Base-by-base conservation (phyloP, 805 yeast species). In the Wickerhamiella parazyma region DNA sequence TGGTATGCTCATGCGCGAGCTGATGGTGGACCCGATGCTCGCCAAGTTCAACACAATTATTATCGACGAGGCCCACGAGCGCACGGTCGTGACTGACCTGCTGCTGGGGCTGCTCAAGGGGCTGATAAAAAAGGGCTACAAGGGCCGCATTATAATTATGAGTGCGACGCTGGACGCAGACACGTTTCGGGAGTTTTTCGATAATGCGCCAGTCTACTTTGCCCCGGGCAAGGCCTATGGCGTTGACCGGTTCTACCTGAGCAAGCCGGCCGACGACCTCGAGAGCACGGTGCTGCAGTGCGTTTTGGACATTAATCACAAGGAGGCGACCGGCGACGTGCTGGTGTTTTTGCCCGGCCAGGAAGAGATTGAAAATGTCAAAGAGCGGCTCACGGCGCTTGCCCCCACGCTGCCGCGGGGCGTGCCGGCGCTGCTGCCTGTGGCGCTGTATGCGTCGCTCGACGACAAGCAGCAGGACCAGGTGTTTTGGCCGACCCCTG, bases 11-110 rank as follows among this genome's bases (percentile, higher is more conserved):
- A 63, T 91, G 45, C 73, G 98, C 58, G 97, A 91, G 59, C 62
- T 87, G 49, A 81, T 89, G 91, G 62, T 82, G 48, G 84, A 83
- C 54, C 72, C 73, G 1, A 56, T 62, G 9, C 63, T 91, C 29
- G 61, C 69, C 2, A 73, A 73, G 48, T 91, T 89, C 61, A 68
- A 80, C 21, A 78, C 86, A 0, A 71, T 91, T 8, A 69, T 91
- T 36, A 77, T 91, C 40, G 98, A 91, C 68, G 98, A 91, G 66
- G 98, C 97, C 2, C 98, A 91, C 66, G 98, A 91, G 65, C 73
- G 98, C 58, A 89, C 97, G 0, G 80, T 91, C 1, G 64, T 87
- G 39, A 86, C 97, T 0, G 98, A 91, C 65, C 64, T 91, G 52
- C 68, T 91, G 16, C 69, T 91, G 66, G 98, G 97, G 2, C 82